Evolutionary conservation across 2,329 filamentous ascomycete genomes (phyloP).

Genomic region (Huntiella omanensis): DNA sequence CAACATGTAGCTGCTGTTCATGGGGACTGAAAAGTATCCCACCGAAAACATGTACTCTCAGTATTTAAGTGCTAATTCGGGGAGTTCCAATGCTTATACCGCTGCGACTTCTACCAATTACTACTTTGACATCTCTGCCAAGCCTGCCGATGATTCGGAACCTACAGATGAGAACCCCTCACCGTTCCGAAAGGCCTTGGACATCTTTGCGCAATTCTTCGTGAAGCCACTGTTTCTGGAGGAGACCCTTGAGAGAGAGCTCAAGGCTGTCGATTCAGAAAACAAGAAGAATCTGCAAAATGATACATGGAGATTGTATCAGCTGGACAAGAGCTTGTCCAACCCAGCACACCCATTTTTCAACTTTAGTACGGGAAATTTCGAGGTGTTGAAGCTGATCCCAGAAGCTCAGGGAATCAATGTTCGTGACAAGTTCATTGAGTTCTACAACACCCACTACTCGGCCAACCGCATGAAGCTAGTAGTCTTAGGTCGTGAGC

Average conservation of each 20-base stretch:
- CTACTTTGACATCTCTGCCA: conserved; percentile 86
- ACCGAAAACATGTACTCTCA: conserved; percentile 90
- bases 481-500: conserved; percentile 65
- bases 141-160: conserved; percentile 42
- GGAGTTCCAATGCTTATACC: conserved; percentile 88
- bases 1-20: conserved; percentile 53
- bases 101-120: conserved; percentile 90
- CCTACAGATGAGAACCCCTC: conserved; percentile 37
- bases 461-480: conserved; percentile 90
- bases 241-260: conserved; percentile 68
- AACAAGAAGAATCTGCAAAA: conserved; percentile 96
- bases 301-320: conserved; percentile 72
- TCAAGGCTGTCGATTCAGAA: conserved; percentile 80
- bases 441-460: conserved; percentile 77
- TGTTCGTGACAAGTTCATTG: conserved; percentile 78
- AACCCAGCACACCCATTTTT: conserved; percentile 77
- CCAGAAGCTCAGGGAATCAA: conserved; percentile 66
- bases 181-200: conserved; percentile 59
- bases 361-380: conserved; percentile 80
- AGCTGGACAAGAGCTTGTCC: conserved; percentile 73
- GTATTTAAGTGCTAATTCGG: conserved; percentile 78
- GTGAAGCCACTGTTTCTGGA: conserved; percentile 71
- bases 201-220: conserved; percentile 90
- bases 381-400: conserved; percentile 66
- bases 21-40: conserved; percentile 97